Evolutionary conservation across 805 yeast genomes (phyloP), one percentile per base, ranked within the genome.

Genomic region (Candida jianshihensis): DNA sequence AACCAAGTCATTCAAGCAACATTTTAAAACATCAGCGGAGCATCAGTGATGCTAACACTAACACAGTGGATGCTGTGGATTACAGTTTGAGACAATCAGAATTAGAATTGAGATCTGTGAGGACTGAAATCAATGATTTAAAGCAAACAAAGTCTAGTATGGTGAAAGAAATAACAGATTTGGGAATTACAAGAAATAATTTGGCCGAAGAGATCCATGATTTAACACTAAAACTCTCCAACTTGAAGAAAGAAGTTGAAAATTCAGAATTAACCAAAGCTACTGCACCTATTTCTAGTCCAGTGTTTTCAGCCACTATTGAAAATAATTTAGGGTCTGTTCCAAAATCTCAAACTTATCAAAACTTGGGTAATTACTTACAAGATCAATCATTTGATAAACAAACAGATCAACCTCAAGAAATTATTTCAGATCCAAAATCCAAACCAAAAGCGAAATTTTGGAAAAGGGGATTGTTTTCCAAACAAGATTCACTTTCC

Each of bases 151-250:
- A 71, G 43, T 64, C 68, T 3, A 54, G 55, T 6, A 44, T 80
- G 25, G 39, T 61, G 16, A 63, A 60, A 30, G 87, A 81, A 27
- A 65, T 82, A 12, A 70, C 65, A 33, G 68, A 61, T 15, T 60
- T 87, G 42, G 66, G 60, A 21, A 41, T 47, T 1, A 69, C 70
- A 32, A 79, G 71, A 56, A 63, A 60, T 24, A 56, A 59, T 14
- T 57, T 86, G 35, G 60, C 57, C 32, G 42, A 47, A 14, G 85
- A 78, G 36, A 59, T 79, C 19, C 46, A 53, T 6, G 49, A 46
- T 4, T 47, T 72, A 29, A 39, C 49, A 15, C 41, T 39, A 14
- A 47, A 52, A 35, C 40, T 55, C 38, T 22, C 64, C 10, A 38
- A 31, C 12, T 26, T 47, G 18, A 26, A 21, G 26, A 14, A 9